Evolutionary conservation across 148 eudicot genomes (phyloP).

Genomic region (Heliamphora exappendiculata): DNA sequence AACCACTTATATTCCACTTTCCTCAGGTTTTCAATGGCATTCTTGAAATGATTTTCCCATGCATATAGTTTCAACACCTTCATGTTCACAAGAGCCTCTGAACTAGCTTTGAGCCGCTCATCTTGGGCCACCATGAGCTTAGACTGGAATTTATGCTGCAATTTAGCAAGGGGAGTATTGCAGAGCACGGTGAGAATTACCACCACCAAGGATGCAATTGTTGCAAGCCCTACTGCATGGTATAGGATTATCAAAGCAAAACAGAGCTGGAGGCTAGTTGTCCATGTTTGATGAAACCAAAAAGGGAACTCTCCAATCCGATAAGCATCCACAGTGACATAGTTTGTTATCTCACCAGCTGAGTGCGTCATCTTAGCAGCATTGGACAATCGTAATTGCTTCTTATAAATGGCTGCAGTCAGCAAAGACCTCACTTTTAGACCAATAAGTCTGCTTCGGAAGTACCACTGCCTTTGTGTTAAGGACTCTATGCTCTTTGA

Average conservation of each 20-base stretch:
- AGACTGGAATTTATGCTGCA: conserved; percentile 38
- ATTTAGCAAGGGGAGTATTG: conserved; percentile 52
- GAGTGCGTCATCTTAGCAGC: conserved; percentile 65
- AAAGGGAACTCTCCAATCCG: conserved; percentile 78
- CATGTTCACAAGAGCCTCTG: conserved; percentile 74
- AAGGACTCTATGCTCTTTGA: conserved; percentile 60
- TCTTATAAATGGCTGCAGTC: conserved; percentile 68
- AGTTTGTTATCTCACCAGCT: conserved; percentile 66
- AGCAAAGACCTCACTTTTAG: conserved; percentile 66
- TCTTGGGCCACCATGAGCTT: conserved; percentile 54
- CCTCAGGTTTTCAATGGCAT: conserved; percentile 56
- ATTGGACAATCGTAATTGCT: conserved; percentile 66
- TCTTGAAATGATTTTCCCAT: conserved; percentile 80
- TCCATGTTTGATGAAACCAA: conserved; percentile 67
- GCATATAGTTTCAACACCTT: conserved; percentile 82
- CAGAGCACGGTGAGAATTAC: conserved; percentile 56
- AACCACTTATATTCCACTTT: conserved; percentile 57
- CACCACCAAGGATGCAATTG: conserved; percentile 34
- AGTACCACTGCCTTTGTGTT: conserved; percentile 81
- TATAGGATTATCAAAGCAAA: conserved; percentile 36
- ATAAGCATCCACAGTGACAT: conserved; percentile 62
- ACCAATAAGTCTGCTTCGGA: conserved; percentile 56
- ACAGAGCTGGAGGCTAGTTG: conserved; percentile 49
- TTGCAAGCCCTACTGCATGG: conserved; percentile 38
- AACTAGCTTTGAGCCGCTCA: conserved; percentile 38